Conservation (phyloP, 768 basidiomycete genomes). For the Amanita polypyramis region DNA sequence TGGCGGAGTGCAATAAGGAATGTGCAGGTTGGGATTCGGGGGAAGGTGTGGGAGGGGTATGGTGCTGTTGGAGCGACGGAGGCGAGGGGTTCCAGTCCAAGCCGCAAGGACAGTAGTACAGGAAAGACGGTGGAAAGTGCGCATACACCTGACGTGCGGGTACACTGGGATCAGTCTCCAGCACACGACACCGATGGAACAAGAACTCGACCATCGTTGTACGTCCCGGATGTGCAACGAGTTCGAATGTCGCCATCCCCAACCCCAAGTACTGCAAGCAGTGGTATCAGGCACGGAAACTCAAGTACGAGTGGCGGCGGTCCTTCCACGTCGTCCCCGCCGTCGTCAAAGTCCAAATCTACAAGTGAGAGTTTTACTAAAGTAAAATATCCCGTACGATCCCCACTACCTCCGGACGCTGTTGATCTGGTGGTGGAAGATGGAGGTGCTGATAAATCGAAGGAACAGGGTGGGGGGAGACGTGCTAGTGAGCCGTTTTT, state of each 20-base stretch:
- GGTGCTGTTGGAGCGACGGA: conserved; percentile 36
- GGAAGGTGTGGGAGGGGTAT: conserved; percentile 41
- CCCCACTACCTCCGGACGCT: conserved; percentile 38
- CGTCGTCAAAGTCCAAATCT: neutral
- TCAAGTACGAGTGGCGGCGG: neutral
- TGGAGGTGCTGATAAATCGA: conserved; percentile 41
- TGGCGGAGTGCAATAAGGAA: conserved; percentile 54
- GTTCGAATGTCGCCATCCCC: neutral
- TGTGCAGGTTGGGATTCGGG: conserved; percentile 29
- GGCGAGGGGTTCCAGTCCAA: too few species aligned
- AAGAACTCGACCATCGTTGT: neutral
- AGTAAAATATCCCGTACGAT: neutral
- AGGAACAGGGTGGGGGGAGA: conserved; percentile 41
- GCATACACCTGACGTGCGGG: neutral
- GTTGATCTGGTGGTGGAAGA: conserved; percentile 84
- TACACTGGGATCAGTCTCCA: neutral
- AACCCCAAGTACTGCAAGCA: neutral
- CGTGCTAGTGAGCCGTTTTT: conserved; percentile 49
- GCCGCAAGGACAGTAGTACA: neutral
- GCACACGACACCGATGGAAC: conserved; percentile 11
- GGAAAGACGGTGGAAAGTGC: conserved; percentile 12
- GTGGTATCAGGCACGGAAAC: conserved; percentile 3
- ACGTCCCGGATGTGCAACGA: neutral
- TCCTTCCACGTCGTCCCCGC: conserved; percentile 9
- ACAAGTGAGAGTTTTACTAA: neutral